Evolutionary conservation across 768 basidiomycete genomes (phyloP).

Genomic region (Naganishia vaughanmartiniae): DNA sequence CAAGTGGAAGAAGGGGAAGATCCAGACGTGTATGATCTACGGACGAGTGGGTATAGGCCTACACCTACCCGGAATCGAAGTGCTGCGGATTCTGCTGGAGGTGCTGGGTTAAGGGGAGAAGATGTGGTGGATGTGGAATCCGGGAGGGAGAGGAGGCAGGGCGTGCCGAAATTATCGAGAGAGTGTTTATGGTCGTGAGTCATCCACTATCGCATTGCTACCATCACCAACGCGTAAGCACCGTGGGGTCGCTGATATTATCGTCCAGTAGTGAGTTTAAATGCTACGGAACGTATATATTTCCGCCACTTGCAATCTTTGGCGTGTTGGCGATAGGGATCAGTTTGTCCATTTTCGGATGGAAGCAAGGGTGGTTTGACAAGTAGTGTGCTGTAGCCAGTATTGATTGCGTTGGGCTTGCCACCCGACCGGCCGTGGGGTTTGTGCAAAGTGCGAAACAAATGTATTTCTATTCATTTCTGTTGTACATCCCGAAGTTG

Average conservation of each 20-base stretch:
- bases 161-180: slow-evolving; percentile 39
- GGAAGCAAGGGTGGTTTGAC: slow-evolving; percentile 40
- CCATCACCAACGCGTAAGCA: not conserved
- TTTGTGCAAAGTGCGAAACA: not conserved
- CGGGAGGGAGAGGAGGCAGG: slow-evolving; percentile 26
- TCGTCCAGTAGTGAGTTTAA: slow-evolving; percentile 41
- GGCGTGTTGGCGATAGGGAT: slow-evolving; percentile 40
- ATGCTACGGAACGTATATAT: slow-evolving; percentile 45
- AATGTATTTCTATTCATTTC: not conserved
- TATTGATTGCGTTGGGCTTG: not conserved
- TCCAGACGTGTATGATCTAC: slow-evolving; percentile 1
- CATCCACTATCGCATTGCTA: not conserved
- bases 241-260: not conserved
- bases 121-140: slow-evolving; percentile 6
- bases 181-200: slow-evolving; percentile 43
- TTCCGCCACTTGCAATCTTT: slow-evolving; percentile 42
- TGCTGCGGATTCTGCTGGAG: not conserved
- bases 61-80: slow-evolving; percentile 17
- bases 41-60: slow-evolving; percentile 15
- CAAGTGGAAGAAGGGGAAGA: slow-evolving; percentile 5
- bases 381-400: not conserved
- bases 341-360: slow-evolving; percentile 36
- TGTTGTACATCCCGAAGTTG: not conserved
- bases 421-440: no score
- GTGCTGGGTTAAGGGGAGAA: not conserved